Percentiles rank a stretch among this genome's conserved stretches.
Conservation (phyloP, 2,329 filamentous ascomycete genomes). For the Pseudopithomyces chartarum region DNA sequence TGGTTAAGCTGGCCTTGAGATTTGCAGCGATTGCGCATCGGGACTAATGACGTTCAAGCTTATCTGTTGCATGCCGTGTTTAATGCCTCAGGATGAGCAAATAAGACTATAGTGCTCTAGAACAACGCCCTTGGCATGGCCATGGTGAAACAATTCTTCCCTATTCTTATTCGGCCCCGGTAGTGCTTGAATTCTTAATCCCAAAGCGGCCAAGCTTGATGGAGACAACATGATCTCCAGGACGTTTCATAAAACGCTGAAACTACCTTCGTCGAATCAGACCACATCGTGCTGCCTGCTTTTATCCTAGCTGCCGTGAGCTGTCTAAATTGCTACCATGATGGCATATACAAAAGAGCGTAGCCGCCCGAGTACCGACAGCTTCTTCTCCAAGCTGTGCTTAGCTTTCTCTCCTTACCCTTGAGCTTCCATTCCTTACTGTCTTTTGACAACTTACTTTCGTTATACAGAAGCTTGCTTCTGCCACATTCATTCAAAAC, state of each 20-base stretch:
- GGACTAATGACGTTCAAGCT: no score
- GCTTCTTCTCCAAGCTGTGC: neutral
- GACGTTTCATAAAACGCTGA: conserved; percentile 25
- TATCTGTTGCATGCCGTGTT: no score
- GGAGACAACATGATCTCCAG: conserved; percentile 27
- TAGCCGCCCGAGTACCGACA: no score
- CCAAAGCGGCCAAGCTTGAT: neutral
- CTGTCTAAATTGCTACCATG: neutral
- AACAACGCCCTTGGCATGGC: no score
- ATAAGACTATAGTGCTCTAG: no score
- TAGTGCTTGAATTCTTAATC: neutral
- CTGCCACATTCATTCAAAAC: neutral
- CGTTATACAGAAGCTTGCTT: conserved; percentile 6
- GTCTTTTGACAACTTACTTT: neutral
- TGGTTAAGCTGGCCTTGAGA: no score
- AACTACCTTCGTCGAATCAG: conserved; percentile 17
- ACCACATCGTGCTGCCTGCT: neutral
- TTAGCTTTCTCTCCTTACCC: neutral
- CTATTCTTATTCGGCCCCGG: neutral
- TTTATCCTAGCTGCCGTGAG: no score
- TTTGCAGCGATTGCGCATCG: no score
- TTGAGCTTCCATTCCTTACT: neutral
- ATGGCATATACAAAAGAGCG: neutral
- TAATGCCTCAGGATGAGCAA: no score
- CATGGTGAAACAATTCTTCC: no score